Evolutionary conservation across 2,329 filamentous ascomycete genomes (phyloP).

Genomic region (Cladosporium sp.): DNA sequence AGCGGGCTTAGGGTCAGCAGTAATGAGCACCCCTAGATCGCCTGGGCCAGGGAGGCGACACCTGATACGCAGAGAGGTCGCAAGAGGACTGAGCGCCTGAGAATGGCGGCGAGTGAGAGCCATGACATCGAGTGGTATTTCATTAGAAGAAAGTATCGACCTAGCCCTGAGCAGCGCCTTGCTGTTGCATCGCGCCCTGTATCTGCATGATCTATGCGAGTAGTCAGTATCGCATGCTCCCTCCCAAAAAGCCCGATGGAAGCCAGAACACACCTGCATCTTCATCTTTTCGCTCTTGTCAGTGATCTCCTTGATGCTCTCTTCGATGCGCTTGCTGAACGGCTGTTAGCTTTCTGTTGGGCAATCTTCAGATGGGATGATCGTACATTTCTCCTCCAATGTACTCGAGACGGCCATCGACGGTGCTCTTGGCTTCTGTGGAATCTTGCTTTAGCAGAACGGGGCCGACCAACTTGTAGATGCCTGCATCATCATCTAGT

Average conservation of each 20-base stretch:
- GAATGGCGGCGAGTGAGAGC: too few species aligned
- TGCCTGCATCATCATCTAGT: constrained; percentile 74
- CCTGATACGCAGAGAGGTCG: too few species aligned
- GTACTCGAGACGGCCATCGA: constrained; percentile 85
- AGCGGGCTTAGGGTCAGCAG: too few species aligned
- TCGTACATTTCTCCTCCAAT: constrained; percentile 85
- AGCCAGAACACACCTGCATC: constrained; percentile 53
- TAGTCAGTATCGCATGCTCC: constrained; percentile 6
- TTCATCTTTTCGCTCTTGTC: constrained; percentile 62
- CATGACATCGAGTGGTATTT: too few species aligned
- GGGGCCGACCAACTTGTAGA: constrained; percentile 94
- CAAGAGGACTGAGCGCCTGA: too few species aligned
- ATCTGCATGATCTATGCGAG: constrained; percentile 39
- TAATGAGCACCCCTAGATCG: too few species aligned
- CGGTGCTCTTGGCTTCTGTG: constrained; percentile 80
- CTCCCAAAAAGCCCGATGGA: background rate
- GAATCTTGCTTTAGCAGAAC: constrained; percentile 94
- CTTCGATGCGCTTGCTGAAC: constrained; percentile 60
- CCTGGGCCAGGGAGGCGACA: too few species aligned
- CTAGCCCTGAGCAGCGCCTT: constrained; percentile 1
- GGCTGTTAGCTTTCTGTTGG: constrained; percentile 5
- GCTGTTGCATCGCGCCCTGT: constrained; percentile 35
- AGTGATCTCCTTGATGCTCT: constrained; percentile 59
- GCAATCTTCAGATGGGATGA: background rate
- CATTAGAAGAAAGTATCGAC: background rate